Conservation (phyloP, 176 grass and related monocot genomes). For the Oryza nivara region DNA sequence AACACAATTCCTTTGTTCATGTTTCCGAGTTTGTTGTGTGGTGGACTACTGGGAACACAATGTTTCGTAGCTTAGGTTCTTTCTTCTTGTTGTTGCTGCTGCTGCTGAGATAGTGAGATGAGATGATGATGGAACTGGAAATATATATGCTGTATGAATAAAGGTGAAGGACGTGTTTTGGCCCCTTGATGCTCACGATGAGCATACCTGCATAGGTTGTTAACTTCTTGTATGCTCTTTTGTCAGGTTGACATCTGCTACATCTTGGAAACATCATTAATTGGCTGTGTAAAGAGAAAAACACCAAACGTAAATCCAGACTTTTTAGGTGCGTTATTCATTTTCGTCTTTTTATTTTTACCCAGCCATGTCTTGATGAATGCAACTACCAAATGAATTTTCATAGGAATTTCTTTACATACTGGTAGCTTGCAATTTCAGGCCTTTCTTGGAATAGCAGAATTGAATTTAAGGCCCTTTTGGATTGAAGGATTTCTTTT, state of each 20-base stretch:
- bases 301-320: not conserved
- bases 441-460: no score
- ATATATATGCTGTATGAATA: conserved; percentile 37
- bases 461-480: no score
- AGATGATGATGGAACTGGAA: not conserved
- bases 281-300: not conserved
- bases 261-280: not conserved
- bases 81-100: conserved; percentile 15
- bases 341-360: not conserved
- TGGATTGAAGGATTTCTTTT: no score
- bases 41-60: conserved; percentile 14
- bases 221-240: not conserved
- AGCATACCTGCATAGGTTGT: no score
- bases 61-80: conserved; percentile 15
- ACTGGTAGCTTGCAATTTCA: no score
- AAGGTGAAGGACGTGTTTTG: not conserved
- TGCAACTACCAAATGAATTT: not conserved
- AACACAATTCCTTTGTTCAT: not conserved
- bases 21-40: not conserved
- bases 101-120: conserved; percentile 14
- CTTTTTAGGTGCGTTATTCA: not conserved
- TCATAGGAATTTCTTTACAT: not conserved
- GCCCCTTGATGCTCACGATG: not conserved
- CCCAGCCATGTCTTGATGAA: not conserved
- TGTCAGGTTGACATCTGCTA: not conserved